Percentiles rank a stretch among this genome's conserved stretches.
phyloP scores from a whole-genome alignment of 495 filamentous ascomycete genomes.

The Corynascus novoguineensis region DNA sequence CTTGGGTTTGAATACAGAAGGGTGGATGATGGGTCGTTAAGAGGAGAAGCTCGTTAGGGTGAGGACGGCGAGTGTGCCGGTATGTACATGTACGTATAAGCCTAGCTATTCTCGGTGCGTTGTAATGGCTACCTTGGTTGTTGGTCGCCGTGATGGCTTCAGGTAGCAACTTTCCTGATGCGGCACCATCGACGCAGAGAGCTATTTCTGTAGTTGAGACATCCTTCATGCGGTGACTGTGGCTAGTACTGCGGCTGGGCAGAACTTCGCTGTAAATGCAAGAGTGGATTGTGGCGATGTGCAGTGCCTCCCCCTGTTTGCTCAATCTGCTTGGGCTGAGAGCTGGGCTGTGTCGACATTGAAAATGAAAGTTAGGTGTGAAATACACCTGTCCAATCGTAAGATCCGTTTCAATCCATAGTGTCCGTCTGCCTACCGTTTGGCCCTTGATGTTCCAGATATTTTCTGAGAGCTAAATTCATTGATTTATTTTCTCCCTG shows the following conservation, averaged over 20 bases:
- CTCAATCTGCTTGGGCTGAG: background rate
- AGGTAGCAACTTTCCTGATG: background rate
- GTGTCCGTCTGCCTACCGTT: background rate
- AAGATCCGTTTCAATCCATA: background rate
- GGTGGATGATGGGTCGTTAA: no score
- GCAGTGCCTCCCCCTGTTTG: constrained; percentile 9
- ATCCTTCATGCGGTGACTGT: background rate
- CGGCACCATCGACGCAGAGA: background rate
- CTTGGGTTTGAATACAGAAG: no score
- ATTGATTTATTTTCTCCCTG: constrained; percentile 1
- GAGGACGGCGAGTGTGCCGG: background rate
- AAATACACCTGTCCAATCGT: background rate
- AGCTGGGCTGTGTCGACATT: background rate
- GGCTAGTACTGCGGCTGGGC: background rate
- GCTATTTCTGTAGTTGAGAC: background rate
- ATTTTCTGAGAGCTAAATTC: background rate
- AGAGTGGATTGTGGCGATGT: constrained; percentile 1
- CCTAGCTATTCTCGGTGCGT: no score
- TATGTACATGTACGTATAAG: no score
- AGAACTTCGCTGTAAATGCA: background rate
- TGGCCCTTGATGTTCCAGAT: background rate
- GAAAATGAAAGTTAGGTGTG: background rate
- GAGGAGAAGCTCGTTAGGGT: background rate
- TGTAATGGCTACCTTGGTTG: background rate
- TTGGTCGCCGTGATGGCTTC: background rate